Evolutionary conservation across 1,284 basidiomycete species (phyloP).

Genomic region (Erythrobasidium hasegawianum): DNA sequence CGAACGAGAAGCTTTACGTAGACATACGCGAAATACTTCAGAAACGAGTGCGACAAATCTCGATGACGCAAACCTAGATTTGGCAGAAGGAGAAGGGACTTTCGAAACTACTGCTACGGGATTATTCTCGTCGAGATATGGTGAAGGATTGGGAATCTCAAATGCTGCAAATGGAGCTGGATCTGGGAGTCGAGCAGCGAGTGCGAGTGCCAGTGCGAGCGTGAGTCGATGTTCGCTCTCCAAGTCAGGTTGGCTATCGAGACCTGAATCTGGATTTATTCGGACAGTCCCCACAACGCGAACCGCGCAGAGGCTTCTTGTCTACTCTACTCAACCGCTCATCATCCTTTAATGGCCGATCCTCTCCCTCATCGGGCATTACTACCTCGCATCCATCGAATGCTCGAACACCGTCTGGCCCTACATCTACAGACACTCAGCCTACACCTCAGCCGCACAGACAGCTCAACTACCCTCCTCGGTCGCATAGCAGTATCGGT

Average conservation of each 20-base stretch:
- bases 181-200: too few species aligned
- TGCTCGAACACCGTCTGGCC: neutral
- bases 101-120: neutral
- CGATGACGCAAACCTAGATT: neutral
- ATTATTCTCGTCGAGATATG: neutral
- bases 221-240: too few species aligned
- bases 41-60: neutral
- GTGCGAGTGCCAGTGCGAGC: too few species aligned
- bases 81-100: neutral
- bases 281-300: neutral
- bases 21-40: neutral
- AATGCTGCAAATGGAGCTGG: neutral
- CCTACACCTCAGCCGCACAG: neutral
- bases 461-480: neutral
- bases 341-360: neutral
- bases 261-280: too few species aligned
- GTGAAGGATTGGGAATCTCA: neutral
- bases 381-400: too few species aligned
- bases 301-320: neutral
- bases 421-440: neutral
- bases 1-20: neutral
- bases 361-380: neutral
- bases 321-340: conserved; percentile 1
- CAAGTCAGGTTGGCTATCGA: too few species aligned
- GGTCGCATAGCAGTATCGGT: neutral